These are phyloP conservation scores for Apiospora phragmitis DNA, from an alignment of 2,329 filamentous ascomycete species.

Conservation along the genomic window DNA sequence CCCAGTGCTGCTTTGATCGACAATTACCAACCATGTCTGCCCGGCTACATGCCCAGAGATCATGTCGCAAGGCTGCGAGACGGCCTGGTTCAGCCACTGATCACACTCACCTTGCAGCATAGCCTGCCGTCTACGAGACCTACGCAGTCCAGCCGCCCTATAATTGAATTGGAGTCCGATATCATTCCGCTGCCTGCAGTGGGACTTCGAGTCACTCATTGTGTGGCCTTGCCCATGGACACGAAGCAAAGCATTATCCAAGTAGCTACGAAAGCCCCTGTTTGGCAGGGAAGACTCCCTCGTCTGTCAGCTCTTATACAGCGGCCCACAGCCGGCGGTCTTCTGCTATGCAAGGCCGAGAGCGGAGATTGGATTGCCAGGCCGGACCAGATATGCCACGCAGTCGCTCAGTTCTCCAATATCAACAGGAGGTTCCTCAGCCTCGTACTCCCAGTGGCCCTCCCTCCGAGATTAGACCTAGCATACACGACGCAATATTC, in stretches of 20 bases:
- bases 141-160: slow-evolving; percentile 17
- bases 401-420: slow-evolving; percentile 34
- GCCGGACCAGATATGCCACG: slow-evolving; percentile 31
- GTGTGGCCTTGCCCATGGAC: slow-evolving; percentile 29
- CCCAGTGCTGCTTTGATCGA: slow-evolving; percentile 35
- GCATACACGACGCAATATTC: slow-evolving; percentile 36
- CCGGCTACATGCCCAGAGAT: slow-evolving; percentile 36
- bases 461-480: slow-evolving; percentile 40
- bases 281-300: slow-evolving; percentile 23
- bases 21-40: slow-evolving; percentile 40
- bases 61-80: slow-evolving; percentile 38
- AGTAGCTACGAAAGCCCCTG: slow-evolving; percentile 29
- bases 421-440: slow-evolving; percentile 29
- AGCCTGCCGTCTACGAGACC: slow-evolving; percentile 31
- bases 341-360: slow-evolving; percentile 40
- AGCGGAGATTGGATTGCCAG: slow-evolving; percentile 40
- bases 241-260: slow-evolving; percentile 38
- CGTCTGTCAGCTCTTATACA: slow-evolving; percentile 35
- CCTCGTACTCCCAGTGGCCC: slow-evolving; percentile 28
- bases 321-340: slow-evolving; percentile 34
- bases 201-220: slow-evolving; percentile 37
- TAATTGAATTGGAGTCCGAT: slow-evolving; percentile 39
- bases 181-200: slow-evolving; percentile 39
- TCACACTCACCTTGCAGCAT: slow-evolving; percentile 40
- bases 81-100: slow-evolving; percentile 38